Conservation (phyloP, 2,329 filamentous ascomycete genomes). For the Aspergillus sp. region DNA sequence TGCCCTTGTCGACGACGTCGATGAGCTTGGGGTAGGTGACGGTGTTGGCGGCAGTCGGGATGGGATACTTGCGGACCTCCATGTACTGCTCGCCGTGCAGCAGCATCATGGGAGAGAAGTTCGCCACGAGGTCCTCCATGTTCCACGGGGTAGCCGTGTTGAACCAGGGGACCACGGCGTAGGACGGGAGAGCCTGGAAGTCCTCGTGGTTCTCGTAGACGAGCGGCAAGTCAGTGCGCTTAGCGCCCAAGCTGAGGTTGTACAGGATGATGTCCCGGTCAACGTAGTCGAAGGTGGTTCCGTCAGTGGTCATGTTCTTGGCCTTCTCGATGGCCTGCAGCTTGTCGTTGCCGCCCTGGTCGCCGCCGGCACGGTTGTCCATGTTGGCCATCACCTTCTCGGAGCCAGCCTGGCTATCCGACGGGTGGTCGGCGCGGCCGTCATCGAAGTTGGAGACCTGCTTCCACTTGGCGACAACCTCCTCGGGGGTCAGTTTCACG, state of each 20-base stretch:
- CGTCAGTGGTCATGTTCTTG: conserved; percentile 60
- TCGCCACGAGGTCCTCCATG: conserved; percentile 75
- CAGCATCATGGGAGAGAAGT: conserved; percentile 98
- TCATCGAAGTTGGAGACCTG: conserved; percentile 81
- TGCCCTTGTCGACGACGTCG: conserved; percentile 94
- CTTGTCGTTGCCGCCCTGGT: conserved; percentile 50
- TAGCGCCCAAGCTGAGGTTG: conserved; percentile 88
- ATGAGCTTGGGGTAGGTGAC: conserved; percentile 70
- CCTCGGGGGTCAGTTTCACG: conserved; percentile 72
- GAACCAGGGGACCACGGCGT: conserved; percentile 91
- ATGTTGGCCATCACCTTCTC: conserved; percentile 79
- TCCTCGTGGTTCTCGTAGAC: conserved; percentile 85
- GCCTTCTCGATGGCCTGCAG: conserved; percentile 67
- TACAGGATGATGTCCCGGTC: conserved; percentile 90
- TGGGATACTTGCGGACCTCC: conserved; percentile 82
- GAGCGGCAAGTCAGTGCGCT: conserved; percentile 75
- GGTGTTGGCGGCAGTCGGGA: conserved; percentile 73
- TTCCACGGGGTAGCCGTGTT: conserved; percentile 70
- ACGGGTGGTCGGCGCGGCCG: conserved; percentile 76
- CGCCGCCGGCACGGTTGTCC: conserved; percentile 57
- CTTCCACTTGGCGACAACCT: conserved; percentile 64
- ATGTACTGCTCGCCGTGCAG: conserved; percentile 98
- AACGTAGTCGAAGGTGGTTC: conserved; percentile 70
- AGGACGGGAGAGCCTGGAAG: conserved; percentile 93
- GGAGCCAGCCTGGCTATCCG: conserved; percentile 65